Percentiles rank a stretch among this genome's conserved stretches.
Evolutionary conservation across 2,329 filamentous ascomycete species (phyloP).

Genomic region (Penicillium sumatraense): DNA sequence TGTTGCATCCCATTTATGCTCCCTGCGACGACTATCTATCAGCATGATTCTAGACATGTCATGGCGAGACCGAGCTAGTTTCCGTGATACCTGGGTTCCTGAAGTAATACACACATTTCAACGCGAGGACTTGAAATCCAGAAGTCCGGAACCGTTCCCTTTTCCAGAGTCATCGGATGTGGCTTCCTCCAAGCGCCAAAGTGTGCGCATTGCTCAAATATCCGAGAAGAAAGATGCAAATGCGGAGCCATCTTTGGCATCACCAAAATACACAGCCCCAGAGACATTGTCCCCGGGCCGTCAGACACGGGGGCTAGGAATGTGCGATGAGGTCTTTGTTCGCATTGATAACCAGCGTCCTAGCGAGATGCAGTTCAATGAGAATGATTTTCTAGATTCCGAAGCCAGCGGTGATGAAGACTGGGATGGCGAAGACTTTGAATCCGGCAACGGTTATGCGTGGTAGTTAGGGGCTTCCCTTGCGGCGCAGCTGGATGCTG

Average conservation of each 20-base stretch:
- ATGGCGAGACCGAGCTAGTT: slow-evolving; percentile 80
- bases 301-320: slow-evolving; percentile 37
- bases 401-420: slow-evolving; percentile 66
- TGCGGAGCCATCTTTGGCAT: neutral
- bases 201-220: slow-evolving; percentile 39
- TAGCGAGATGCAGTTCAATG: slow-evolving; percentile 61
- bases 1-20: slow-evolving; percentile 66
- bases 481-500: neutral
- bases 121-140: neutral
- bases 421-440: slow-evolving; percentile 58
- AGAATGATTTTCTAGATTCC: slow-evolving; percentile 64
- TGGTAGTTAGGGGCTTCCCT: slow-evolving; percentile 19
- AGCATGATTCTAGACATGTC: slow-evolving; percentile 77
- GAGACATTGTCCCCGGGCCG: neutral
- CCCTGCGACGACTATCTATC: slow-evolving; percentile 72
- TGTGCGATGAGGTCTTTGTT: slow-evolving; percentile 63
- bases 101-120: neutral
- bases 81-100: slow-evolving; percentile 73
- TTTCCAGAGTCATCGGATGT: neutral
- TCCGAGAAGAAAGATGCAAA: neutral
- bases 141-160: neutral
- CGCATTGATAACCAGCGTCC: slow-evolving; percentile 67
- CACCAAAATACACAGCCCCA: slow-evolving; percentile 43
- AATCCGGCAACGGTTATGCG: slow-evolving; percentile 26
- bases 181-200: slow-evolving; percentile 43